These are phyloP conservation scores for Zizania latifolia DNA, from an alignment of 176 grass and related monocot species.

Conservation along the genomic window DNA sequence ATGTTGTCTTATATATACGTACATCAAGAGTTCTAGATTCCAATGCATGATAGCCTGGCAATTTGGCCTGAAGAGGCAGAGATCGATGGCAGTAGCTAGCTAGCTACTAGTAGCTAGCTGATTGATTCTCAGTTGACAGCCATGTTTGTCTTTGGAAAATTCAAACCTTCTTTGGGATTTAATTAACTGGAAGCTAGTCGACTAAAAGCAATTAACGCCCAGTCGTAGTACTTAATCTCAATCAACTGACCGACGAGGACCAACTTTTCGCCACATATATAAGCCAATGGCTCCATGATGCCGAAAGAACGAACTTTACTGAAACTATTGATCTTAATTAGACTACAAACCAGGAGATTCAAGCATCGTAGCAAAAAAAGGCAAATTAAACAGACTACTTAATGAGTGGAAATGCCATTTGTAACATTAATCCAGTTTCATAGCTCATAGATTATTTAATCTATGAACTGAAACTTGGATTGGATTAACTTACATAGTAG, in stretches of 20 bases:
- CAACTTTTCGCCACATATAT: background rate
- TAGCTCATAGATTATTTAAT: too few relatives aligned
- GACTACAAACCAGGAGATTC: background rate
- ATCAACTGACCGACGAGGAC: background rate
- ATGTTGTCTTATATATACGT: background rate
- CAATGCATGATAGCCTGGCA: constrained; percentile 20
- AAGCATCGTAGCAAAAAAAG: background rate
- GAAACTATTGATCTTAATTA: background rate
- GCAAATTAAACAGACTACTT: background rate
- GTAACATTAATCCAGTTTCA: too few relatives aligned
- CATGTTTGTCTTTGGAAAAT: constrained; percentile 14
- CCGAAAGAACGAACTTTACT: background rate
- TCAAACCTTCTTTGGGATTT: background rate
- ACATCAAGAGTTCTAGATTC: constrained; percentile 13
- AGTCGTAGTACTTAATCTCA: too few relatives aligned
- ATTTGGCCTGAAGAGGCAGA: constrained; percentile 15
- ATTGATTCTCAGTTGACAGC: constrained; percentile 28
- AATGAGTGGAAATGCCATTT: background rate
- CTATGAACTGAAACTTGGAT: background rate
- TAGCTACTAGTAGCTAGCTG: background rate
- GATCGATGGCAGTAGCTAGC: background rate
- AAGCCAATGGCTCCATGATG: background rate
- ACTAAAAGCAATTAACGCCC: background rate
- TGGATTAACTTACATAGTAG: constrained; percentile 12
- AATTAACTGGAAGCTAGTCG: background rate